A percentile compares a stretch with the other conserved stretches of the same genome.
Conservation (phyloP, 129 eudicot genomes). For the Daucus carota region DNA sequence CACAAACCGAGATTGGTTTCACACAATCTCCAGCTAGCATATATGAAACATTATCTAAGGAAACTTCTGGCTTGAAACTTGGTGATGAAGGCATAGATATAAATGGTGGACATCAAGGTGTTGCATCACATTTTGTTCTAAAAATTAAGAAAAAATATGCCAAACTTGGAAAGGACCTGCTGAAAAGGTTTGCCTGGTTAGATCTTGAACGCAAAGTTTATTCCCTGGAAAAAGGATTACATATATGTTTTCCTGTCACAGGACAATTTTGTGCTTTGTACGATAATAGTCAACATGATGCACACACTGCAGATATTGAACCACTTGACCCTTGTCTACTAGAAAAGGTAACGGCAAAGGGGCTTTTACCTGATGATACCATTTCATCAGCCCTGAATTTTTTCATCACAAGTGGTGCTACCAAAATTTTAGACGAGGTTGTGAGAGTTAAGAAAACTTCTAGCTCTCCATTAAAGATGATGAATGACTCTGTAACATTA, state of each 20-base stretch:
- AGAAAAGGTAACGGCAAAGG: slow-evolving; percentile 14
- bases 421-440: slow-evolving; percentile 49
- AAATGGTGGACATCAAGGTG: slow-evolving; percentile 21
- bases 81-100: slow-evolving; percentile 16
- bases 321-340: slow-evolving; percentile 17
- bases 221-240: slow-evolving; percentile 46
- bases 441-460: slow-evolving; percentile 53
- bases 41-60: slow-evolving; percentile 24
- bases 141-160: slow-evolving; percentile 61
- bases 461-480: slow-evolving; percentile 50
- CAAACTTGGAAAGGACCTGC: slow-evolving; percentile 63
- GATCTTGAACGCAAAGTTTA: slow-evolving; percentile 78
- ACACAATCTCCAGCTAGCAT: slow-evolving; percentile 5
- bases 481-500: slow-evolving; percentile 61
- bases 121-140: slow-evolving; percentile 45
- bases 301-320: slow-evolving; percentile 21
- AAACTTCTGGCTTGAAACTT: slow-evolving; percentile 15
- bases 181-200: slow-evolving; percentile 86
- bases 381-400: slow-evolving; percentile 38
- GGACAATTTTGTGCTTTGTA: slow-evolving; percentile 44
- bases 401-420: slow-evolving; percentile 48
- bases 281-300: slow-evolving; percentile 21
- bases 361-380: slow-evolving; percentile 22
- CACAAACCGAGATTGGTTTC: slow-evolving; percentile 12
- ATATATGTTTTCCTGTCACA: slow-evolving; percentile 72